Evolutionary conservation across 1,139 yeast species (phyloP), one percentile per base, ranked within the genome.

Genomic region (Lodderomyces beijingensis): DNA sequence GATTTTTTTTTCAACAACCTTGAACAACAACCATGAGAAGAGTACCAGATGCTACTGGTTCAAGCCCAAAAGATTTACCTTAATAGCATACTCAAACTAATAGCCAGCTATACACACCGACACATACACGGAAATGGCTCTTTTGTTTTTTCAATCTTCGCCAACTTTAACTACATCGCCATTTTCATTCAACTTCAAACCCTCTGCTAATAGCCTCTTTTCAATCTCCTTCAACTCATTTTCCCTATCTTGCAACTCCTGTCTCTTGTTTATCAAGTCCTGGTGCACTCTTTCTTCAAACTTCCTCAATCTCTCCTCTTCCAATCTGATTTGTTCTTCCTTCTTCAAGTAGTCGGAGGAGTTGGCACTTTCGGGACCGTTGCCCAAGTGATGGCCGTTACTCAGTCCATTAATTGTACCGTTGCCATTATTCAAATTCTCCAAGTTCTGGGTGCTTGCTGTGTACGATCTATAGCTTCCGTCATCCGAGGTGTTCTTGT

Each of bases 201-300:
- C 74, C 46, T 78, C 86, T 26, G 69, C 73, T 41, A 79, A 74
- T 45, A 84, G 68, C 46, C 91, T 68, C 49, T 77, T 81, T 53
- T 87, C 95, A 47, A 86, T 81, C 41, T 82, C 89, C 47, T 76
- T 77, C 51, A 91, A 73, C 55, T 91, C 97, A 46, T 80, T 77
- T 59, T 91, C 98, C 53, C 96, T 77, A 37, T 87, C 88, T 49
- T 82, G 70, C 43, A 91, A 72, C 57, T 87, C 95, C 49, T 81
- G 79, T 46, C 94, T 74, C 70, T 88, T 88, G 53, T 77, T 77
- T 49, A 84, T 70, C 57, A 91, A 72, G 55, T 89, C 97, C 51
- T 83, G 84, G 57, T 87, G 96, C 16, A 91, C 96, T 46, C 95
- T 72, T 53, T 81, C 86, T 58, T 83, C 93, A 51, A 81, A 83